Evolutionary conservation across 495 filamentous ascomycete species (phyloP).

Genomic region (Viridothelium virens): DNA sequence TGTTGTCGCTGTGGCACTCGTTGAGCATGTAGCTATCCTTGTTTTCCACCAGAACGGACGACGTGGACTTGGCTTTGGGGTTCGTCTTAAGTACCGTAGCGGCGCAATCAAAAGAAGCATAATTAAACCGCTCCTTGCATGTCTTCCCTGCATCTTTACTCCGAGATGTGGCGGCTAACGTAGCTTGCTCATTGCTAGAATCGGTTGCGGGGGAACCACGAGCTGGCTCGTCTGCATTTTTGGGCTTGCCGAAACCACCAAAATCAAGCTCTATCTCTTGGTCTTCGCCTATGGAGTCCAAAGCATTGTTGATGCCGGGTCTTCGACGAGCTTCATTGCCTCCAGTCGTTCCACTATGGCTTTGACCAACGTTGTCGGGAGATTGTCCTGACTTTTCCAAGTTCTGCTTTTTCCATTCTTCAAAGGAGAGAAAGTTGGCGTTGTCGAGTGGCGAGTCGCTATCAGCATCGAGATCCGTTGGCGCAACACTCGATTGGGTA

Average conservation of each 20-base stretch:
- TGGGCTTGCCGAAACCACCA: constrained; percentile 49
- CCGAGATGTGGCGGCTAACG: constrained; percentile 47
- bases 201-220: background rate
- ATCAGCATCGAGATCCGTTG: constrained; percentile 42
- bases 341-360: constrained; percentile 30
- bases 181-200: constrained; percentile 15
- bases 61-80: constrained; percentile 69
- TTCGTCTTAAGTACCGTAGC: constrained; percentile 91
- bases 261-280: constrained; percentile 88
- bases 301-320: constrained; percentile 51
- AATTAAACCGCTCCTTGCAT: constrained; percentile 91
- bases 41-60: constrained; percentile 84
- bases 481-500: constrained; percentile 17
- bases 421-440: constrained; percentile 88
- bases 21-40: constrained; percentile 99
- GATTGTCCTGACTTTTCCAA: constrained; percentile 80
- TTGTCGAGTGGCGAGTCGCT: constrained; percentile 67
- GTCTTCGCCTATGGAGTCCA: constrained; percentile 78
- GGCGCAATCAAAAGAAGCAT: constrained; percentile 92
- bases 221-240: background rate
- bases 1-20: constrained; percentile 76
- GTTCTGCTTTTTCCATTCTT: constrained; percentile 97
- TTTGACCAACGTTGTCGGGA: constrained; percentile 57
- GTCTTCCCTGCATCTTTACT: constrained; percentile 92
- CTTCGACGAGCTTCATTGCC: constrained; percentile 40